phyloP scores from a whole-genome alignment of 495 filamentous ascomycete species.

The Trichocladium uniseriatum region DNA sequence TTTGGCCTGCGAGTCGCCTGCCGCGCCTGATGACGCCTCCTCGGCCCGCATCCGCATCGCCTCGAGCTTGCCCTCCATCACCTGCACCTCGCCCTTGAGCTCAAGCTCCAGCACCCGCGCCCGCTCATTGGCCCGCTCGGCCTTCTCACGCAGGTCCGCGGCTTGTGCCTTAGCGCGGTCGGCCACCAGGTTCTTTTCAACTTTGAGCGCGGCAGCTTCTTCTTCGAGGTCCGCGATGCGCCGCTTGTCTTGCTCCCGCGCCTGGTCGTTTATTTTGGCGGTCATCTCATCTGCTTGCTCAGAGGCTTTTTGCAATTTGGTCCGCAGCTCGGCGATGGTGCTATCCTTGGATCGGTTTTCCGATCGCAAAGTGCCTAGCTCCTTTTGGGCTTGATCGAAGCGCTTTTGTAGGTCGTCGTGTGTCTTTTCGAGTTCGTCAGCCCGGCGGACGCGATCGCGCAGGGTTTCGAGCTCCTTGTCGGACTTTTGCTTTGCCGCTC shows the following conservation, averaged over 20 bases:
- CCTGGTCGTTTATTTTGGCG: conserved; percentile 54
- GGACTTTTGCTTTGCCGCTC: conserved; percentile 55
- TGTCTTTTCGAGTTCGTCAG: conserved; percentile 57
- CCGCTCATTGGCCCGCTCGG: conserved; percentile 66
- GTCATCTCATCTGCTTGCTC: conserved; percentile 58
- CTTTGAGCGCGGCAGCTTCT: conserved; percentile 56
- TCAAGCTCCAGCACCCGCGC: conserved; percentile 64
- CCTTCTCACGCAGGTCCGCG: conserved; percentile 56
- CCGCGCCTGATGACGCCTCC: conserved; percentile 75
- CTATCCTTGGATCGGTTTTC: conserved; percentile 59
- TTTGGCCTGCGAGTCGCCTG: conserved; percentile 80
- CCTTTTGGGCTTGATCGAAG: conserved; percentile 55
- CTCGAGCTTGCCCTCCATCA: conserved; percentile 85
- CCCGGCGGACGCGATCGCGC: conserved; percentile 52
- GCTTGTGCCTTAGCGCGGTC: conserved; percentile 64
- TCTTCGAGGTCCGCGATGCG: conserved; percentile 61
- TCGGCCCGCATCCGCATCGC: conserved; percentile 76
- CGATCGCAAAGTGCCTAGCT: conserved; percentile 54
- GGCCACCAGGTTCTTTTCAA: conserved; percentile 66
- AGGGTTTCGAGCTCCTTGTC: conserved; percentile 52
- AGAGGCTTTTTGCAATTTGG: conserved; percentile 58
- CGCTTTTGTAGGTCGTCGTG: conserved; percentile 54
- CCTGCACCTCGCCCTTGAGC: conserved; percentile 70
- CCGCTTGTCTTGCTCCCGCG: conserved; percentile 58
- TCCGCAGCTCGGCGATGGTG: conserved; percentile 59